Conservation (phyloP, 2,329 filamentous ascomycete species). For the Fusarium floridanum region DNA sequence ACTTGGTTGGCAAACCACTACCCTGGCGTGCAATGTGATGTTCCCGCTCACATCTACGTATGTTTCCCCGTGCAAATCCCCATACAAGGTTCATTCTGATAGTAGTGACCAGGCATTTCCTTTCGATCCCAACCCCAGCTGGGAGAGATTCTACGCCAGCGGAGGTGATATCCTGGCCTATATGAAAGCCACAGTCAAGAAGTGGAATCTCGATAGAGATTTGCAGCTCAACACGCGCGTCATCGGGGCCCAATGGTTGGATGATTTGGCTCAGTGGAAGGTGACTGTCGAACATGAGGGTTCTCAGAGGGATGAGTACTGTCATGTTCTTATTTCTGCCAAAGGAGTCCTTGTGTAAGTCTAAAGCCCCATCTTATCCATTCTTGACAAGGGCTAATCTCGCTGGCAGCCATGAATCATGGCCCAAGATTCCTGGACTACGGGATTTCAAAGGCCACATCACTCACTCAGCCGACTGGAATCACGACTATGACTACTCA, state of each 20-base stretch:
- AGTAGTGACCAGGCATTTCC: constrained; percentile 54
- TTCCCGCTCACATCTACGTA: constrained; percentile 39
- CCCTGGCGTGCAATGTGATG: constrained; percentile 41
- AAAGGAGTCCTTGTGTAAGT: constrained; percentile 42
- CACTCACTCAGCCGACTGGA: constrained; percentile 38
- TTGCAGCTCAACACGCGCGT: constrained; percentile 52
- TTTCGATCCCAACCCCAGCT: constrained; percentile 70
- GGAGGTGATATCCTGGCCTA: constrained; percentile 69
- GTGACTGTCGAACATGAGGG: constrained; percentile 37
- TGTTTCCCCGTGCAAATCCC: background rate
- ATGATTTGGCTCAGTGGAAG: constrained; percentile 38
- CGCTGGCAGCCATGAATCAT: constrained; percentile 36
- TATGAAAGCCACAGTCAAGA: constrained; percentile 62
- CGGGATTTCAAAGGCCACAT: constrained; percentile 38
- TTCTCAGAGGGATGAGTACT: constrained; percentile 32
- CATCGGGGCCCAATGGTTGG: constrained; percentile 35
- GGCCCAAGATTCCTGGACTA: constrained; percentile 37
- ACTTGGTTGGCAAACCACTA: constrained; percentile 52
- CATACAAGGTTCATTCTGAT: background rate
- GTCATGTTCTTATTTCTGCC: constrained; percentile 38
- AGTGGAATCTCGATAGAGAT: constrained; percentile 55
- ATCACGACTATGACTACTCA: constrained; percentile 37
- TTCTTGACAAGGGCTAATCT: background rate
- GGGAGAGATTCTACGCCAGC: constrained; percentile 69
- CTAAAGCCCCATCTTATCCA: background rate